These are phyloP conservation scores for Gossypium gossypioides DNA, from an alignment of 441 rosid species.

Conservation along the genomic window DNA sequence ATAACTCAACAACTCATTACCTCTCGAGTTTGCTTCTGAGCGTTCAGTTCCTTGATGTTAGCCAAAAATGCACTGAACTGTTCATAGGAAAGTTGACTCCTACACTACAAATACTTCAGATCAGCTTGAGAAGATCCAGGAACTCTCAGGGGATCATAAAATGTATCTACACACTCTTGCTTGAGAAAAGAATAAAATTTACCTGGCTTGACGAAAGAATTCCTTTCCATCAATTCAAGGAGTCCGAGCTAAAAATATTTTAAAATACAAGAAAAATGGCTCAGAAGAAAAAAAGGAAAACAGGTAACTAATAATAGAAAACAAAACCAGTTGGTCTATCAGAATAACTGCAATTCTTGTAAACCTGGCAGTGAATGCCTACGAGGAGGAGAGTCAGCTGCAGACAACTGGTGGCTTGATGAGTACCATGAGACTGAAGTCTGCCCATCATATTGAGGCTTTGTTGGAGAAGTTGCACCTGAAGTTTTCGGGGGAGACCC, in stretches of 20 bases:
- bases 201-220: constrained; percentile 95
- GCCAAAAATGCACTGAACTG: constrained; percentile 91
- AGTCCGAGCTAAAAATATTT: constrained; percentile 31
- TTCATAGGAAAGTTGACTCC: constrained; percentile 85
- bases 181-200: constrained; percentile 11
- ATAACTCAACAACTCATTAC: constrained; percentile 26
- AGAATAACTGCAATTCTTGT: background rate
- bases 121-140: constrained; percentile 13
- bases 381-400: constrained; percentile 75
- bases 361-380: constrained; percentile 60
- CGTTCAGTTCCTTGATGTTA: constrained; percentile 83
- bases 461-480: constrained; percentile 59
- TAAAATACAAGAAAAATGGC: background rate
- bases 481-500: constrained; percentile 57
- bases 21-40: constrained; percentile 81
- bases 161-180: background rate
- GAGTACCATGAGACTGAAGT: constrained; percentile 51
- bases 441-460: constrained; percentile 41
- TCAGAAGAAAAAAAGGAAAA: constrained; percentile 8
- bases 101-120: constrained; percentile 20
- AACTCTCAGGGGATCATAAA: background rate
- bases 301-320: background rate
- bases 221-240: constrained; percentile 86
- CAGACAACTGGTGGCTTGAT: constrained; percentile 81
- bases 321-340: background rate